Evolutionary conservation across 2,329 filamentous ascomycete genomes (phyloP), one percentile per base, ranked within the genome.

Genomic region (Beauveria asiatica): DNA sequence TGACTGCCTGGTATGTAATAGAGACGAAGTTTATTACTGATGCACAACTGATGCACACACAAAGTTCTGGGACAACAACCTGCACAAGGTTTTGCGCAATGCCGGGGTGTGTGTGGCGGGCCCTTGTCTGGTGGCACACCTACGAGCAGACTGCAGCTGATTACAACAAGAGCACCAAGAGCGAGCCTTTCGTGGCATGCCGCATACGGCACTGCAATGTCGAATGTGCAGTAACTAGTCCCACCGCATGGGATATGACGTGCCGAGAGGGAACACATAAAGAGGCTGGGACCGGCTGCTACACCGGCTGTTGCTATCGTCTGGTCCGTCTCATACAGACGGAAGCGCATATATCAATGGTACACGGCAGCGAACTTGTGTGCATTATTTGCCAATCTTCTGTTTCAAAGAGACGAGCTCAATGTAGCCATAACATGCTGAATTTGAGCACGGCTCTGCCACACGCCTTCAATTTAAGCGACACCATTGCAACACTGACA

Each of bases 1-100:
- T 13, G 33, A 49, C 2, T 16, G 45, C 30, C 16, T 37, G 10
- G 13, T 37, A 37, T 37, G 33, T 37, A 16, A 37, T 16, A 16
- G 5, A 37, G 33, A 37, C 33, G 16, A 11, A 37, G 11, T 13
- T 16, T 16, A 16, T 37, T 9, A 41, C 19, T 21, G 11, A 19
- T 49, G 16, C 13, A 27, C 46, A n/a, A 23, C 37, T 27, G n/a
- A 21, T 50, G 16, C 16, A 30, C 48, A 39, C 25, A n/a, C 25
- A 48, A 48, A 45, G 37, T 21, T 51, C 10, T 45, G 23, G 56
- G 48, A 45, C 48, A 23, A 55, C 41, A 37, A 37, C 23, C 23
- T n/a, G 39, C 56, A 59, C 25, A 41, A 39, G 48, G 10, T 25
- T 52, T 51, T 59, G 56, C 33, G 56, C 33, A 59, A 52, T 59